Evolutionary conservation across 192 early-diverging fungal genomes (phyloP).

Genomic region (Backusella liffmaniae): DNA sequence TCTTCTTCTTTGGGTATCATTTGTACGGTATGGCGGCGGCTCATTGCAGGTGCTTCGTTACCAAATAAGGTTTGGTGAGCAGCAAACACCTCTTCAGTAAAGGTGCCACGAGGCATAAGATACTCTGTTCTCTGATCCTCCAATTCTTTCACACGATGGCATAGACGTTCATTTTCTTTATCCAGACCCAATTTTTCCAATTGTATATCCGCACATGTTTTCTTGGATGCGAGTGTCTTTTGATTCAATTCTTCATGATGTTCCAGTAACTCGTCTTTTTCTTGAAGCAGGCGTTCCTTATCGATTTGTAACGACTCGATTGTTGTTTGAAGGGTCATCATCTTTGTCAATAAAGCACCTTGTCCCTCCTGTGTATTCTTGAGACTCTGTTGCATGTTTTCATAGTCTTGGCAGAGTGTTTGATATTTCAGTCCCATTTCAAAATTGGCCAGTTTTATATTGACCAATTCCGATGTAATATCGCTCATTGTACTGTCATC

Average conservation of each 20-base stretch:
- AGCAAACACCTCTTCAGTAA: slow-evolving; percentile 33
- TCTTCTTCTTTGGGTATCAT: neutral
- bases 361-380: slow-evolving; percentile 24
- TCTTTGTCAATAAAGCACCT: slow-evolving; percentile 31
- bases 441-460: slow-evolving; percentile 40
- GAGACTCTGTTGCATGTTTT: slow-evolving; percentile 23
- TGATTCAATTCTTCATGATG: slow-evolving; percentile 31
- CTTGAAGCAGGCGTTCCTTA: slow-evolving; percentile 21
- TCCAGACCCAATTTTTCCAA: slow-evolving; percentile 31
- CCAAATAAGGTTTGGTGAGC: slow-evolving; percentile 23
- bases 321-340: slow-evolving; percentile 22
- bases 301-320: slow-evolving; percentile 33
- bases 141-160: slow-evolving; percentile 13
- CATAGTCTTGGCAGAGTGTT: slow-evolving; percentile 31
- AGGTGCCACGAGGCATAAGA: slow-evolving; percentile 28
- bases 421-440: slow-evolving; percentile 42
- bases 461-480: slow-evolving; percentile 37
- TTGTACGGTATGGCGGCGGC: slow-evolving; percentile 35
- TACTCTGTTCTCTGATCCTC: slow-evolving; percentile 32
- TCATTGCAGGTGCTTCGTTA: slow-evolving; percentile 9
- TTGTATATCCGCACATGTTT: slow-evolving; percentile 35
- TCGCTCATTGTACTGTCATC: slow-evolving; percentile 1
- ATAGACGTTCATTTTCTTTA: slow-evolving; percentile 14
- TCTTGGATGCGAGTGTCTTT: slow-evolving; percentile 24
- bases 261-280: slow-evolving; percentile 20